Percentiles rank a stretch among this genome's conserved stretches.
phyloP scores from a whole-genome alignment of 2,329 filamentous ascomycete species.

The Colletotrichum melonis region DNA sequence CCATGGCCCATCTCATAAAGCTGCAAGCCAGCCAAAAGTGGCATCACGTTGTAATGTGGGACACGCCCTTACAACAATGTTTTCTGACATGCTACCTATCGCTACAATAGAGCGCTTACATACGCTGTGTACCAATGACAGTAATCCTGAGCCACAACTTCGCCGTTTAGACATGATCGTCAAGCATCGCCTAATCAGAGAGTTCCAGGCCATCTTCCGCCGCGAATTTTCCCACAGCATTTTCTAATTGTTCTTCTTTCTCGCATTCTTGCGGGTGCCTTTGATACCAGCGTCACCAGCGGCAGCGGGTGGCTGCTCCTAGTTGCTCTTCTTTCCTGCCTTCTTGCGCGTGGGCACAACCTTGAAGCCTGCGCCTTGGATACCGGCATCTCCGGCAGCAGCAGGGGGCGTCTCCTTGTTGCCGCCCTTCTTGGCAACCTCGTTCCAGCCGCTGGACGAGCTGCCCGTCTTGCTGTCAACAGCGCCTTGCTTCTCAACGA shows the following conservation, averaged over 20 bases:
- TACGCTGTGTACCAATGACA: not conserved
- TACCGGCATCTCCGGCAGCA: constrained; percentile 48
- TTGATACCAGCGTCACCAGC: constrained; percentile 49
- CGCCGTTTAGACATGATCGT: constrained; percentile 9
- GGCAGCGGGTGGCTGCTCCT: constrained; percentile 53
- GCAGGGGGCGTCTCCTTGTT: constrained; percentile 59
- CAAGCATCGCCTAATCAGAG: not conserved
- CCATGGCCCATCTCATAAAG: no score
- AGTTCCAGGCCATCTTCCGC: not conserved
- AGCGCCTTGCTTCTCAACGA: constrained; percentile 79
- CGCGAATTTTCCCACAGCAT: no score
- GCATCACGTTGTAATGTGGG: not conserved
- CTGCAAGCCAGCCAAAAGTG: not conserved
- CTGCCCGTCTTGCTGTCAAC: constrained; percentile 60
- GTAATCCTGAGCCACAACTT: constrained; percentile 1
- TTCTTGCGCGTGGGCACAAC: constrained; percentile 95
- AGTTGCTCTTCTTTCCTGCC: constrained; percentile 75
- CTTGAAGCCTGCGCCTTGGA: constrained; percentile 79
- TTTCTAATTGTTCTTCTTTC: constrained; percentile 69
- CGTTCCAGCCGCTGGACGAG: constrained; percentile 79
- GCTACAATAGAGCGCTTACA: constrained; percentile 20
- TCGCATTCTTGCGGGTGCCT: constrained; percentile 86
- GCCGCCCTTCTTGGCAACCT: constrained; percentile 93
- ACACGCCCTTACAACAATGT: not conserved
- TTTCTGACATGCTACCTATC: constrained; percentile 17